phyloP scores from a whole-genome alignment of 2,329 filamentous ascomycete species.

The Colletotrichum sidae region DNA sequence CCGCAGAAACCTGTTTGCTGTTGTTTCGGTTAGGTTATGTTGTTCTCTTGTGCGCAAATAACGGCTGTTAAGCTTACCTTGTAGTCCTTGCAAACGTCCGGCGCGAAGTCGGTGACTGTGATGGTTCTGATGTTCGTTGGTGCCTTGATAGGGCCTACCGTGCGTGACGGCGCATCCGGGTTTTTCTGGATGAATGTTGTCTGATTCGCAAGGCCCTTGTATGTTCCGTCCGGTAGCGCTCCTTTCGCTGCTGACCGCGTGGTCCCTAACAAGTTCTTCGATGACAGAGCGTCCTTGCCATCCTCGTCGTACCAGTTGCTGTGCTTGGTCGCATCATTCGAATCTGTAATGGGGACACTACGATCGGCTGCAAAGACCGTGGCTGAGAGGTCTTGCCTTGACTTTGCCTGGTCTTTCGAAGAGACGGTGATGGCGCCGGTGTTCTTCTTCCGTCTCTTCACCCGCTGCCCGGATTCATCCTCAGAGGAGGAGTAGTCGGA shows the following conservation, averaged over 20 bases:
- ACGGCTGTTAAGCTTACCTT: slow-evolving; percentile 57
- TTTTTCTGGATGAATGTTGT: slow-evolving; percentile 84
- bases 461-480: slow-evolving; percentile 78
- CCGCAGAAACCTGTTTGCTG: slow-evolving; percentile 59
- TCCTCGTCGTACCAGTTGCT: slow-evolving; percentile 90
- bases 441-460: slow-evolving; percentile 83
- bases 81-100: slow-evolving; percentile 91
- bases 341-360: slow-evolving; percentile 69
- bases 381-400: slow-evolving; percentile 58
- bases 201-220: slow-evolving; percentile 80
- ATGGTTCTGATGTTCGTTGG: slow-evolving; percentile 91
- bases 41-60: too few species aligned
- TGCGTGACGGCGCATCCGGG: slow-evolving; percentile 75
- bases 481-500: slow-evolving; percentile 78
- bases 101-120: slow-evolving; percentile 89
- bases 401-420: slow-evolving; percentile 57
- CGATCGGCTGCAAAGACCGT: slow-evolving; percentile 72
- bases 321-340: slow-evolving; percentile 90
- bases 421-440: slow-evolving; percentile 74
- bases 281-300: slow-evolving; percentile 57
- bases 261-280: slow-evolving; percentile 69
- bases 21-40: too few species aligned
- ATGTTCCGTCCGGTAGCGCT: slow-evolving; percentile 70
- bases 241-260: slow-evolving; percentile 53
- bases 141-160: slow-evolving; percentile 88